Conservation (phyloP, 768 basidiomycete species). For the Tylopilus subfusipes region DNA sequence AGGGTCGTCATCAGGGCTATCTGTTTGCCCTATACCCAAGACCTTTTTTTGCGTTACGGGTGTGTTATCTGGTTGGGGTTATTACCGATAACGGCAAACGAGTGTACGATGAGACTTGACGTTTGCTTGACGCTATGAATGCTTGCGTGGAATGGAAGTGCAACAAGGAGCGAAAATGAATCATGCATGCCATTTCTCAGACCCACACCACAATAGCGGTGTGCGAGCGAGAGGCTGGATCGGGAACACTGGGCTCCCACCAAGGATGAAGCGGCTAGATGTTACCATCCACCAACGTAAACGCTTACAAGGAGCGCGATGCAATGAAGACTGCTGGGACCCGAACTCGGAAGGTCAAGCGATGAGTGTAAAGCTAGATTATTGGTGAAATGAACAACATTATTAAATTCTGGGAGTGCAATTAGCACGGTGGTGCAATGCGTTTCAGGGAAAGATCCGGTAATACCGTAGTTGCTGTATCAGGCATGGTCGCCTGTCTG, state of each 20-base stretch:
- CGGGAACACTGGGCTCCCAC: neutral
- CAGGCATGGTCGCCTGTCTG: neutral
- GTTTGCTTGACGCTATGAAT: neutral
- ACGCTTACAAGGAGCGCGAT: neutral
- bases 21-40: slow-evolving; percentile 3
- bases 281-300: neutral
- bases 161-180: neutral
- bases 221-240: neutral
- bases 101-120: slow-evolving; percentile 7
- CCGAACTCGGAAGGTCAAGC: neutral
- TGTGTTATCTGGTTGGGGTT: neutral
- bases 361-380: neutral
- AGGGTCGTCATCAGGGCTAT: slow-evolving; percentile 3
- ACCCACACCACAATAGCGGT: neutral
- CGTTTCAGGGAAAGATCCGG: slow-evolving; percentile 23
- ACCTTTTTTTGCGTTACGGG: neutral
- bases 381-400: slow-evolving; percentile 9
- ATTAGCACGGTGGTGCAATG: neutral
- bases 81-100: neutral
- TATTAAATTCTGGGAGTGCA: slow-evolving; percentile 1
- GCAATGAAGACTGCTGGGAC: neutral
- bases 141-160: neutral
- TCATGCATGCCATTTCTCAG: neutral
- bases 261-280: neutral
- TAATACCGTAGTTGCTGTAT: slow-evolving; percentile 1